Base-by-base conservation (phyloP, 352 stramenopile genomes). In the Phytophthora crassamura region DNA sequence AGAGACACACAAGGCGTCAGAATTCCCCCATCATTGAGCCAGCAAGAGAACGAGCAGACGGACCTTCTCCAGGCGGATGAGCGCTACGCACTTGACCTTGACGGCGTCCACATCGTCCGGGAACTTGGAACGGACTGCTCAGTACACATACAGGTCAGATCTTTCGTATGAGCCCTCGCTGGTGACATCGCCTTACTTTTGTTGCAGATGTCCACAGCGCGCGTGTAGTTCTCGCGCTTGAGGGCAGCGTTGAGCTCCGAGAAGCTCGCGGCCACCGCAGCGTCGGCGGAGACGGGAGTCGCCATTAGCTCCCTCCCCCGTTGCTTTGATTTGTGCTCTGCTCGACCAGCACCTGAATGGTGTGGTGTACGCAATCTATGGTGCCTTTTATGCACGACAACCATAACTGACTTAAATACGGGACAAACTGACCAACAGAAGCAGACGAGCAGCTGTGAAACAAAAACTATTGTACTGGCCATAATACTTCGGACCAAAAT, bases 161-260 rank as follows among this genome's bases (percentile, higher is more conserved):
- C 60, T 22, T 34, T n/a, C 28, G 20, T 34, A 28, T 28, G 25
- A 28, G 25, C n/a, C 34, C 34, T 5, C 16, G n/a, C 16, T 16
- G 16, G 28, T n/a, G 2, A 10, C 39, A 6, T 1, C 9, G 2
- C 67, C 81, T 41, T 50, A 93, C 88, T 95, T 70, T 94, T 94
- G 73, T 95, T 95, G 79, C 86, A 92, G 49, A 92, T 89, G 54
- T 94, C 86, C 25, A 95, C 67, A 18, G 82, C 84, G 39, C 88
- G 85, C 16, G 82, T 55, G 66, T 88, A 95, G 72, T 91, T 91
- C 66, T 95, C 86, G 42, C 75, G 78, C 67, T 88, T 80, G 36
- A 95, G 75, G 39, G 80, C 81, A 22, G 80, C 77, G 15, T 93
- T 82, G 46, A 95, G 86, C 80, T 95, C 86, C 62, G 73, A 72